Evolutionary conservation across 257 asterid species (phyloP).

Genomic region (Nemophila menziesii): DNA sequence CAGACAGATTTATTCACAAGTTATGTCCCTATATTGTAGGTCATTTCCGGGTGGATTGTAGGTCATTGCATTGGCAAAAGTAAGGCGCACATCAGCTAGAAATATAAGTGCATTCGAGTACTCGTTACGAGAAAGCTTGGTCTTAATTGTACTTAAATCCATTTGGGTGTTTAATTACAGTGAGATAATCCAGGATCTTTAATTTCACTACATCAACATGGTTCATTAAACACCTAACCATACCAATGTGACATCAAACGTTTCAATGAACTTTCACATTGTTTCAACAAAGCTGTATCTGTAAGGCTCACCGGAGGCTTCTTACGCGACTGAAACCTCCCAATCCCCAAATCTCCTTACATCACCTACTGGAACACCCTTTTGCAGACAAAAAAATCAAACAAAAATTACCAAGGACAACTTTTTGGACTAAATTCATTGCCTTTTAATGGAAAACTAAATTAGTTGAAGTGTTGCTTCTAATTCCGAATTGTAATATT

Average conservation of each 20-base stretch:
- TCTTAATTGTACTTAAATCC: conserved; percentile 17
- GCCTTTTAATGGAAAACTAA: too few relatives aligned
- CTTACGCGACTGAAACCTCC: conserved; percentile 42
- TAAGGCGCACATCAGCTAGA: conserved; percentile 11
- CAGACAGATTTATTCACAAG: too few relatives aligned
- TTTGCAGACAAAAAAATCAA: too few relatives aligned
- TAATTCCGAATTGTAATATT: too few relatives aligned
- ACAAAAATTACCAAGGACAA: too few relatives aligned
- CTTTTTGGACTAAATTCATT: too few relatives aligned
- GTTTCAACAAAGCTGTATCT: background rate
- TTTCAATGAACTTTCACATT: conserved; percentile 2
- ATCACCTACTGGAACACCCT: conserved; percentile 39
- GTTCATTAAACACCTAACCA: conserved; percentile 17
- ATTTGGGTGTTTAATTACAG: conserved; percentile 18
- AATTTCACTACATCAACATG: conserved; percentile 12
- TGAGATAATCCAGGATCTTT: conserved; percentile 14
- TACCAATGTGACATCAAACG: conserved; percentile 9
- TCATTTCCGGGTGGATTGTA: conserved; percentile 14
- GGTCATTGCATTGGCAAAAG: conserved; percentile 11
- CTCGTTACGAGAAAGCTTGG: conserved; percentile 2
- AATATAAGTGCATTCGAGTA: conserved; percentile 5
- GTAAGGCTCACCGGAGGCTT: conserved; percentile 9
- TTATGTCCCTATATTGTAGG: too few relatives aligned
- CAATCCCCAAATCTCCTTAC: too few relatives aligned
- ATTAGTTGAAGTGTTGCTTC: too few relatives aligned